Percentiles rank a stretch among this genome's conserved stretches.
These are phyloP conservation scores for Mollisia scopiformis DNA, from an alignment of 2,329 filamentous ascomycete genomes.

Conservation along the genomic window DNA sequence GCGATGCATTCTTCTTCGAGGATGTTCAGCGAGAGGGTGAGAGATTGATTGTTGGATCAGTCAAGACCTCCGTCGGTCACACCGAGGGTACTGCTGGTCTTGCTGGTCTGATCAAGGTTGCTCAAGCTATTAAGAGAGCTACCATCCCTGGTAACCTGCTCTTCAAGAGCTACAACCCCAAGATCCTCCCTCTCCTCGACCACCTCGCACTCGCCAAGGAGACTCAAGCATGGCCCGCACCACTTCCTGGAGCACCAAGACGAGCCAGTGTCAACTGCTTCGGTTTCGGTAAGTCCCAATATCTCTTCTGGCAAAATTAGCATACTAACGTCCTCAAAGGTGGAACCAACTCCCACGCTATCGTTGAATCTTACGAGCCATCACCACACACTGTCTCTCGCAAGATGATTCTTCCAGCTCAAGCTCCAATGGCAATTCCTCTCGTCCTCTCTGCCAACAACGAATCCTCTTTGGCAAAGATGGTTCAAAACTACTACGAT, in stretches of 20 bases:
- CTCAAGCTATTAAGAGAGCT: conserved; percentile 35
- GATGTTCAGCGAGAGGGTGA: conserved; percentile 6
- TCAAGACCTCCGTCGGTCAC: conserved; percentile 36
- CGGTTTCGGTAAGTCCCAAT: no score
- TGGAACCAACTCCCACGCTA: conserved; percentile 29
- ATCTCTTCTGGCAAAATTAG: no score
- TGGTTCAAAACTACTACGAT: conserved; percentile 12
- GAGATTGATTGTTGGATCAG: conserved; percentile 20
- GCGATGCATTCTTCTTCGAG: conserved; percentile 15
- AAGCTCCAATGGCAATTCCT: conserved; percentile 11
- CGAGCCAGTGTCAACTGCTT: conserved; percentile 33
- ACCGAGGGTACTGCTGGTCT: conserved; percentile 29
- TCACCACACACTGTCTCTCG: conserved; percentile 59
- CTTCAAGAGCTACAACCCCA: conserved; percentile 21
- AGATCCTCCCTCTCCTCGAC: conserved; percentile 28
- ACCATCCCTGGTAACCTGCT: conserved; percentile 37
- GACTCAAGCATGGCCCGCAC: conserved; percentile 21
- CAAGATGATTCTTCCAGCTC: conserved; percentile 8
- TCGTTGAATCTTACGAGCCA: conserved; percentile 44
- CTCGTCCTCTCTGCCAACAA: conserved; percentile 16
- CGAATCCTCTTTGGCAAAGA: conserved; percentile 12
- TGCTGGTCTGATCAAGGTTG: conserved; percentile 29
- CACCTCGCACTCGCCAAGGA: conserved; percentile 15
- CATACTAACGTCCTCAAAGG: no score
- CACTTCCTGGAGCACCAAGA: conserved; percentile 14